Conservation (phyloP, 441 rosid species). For the Bocquillonia castaneifolia region DNA sequence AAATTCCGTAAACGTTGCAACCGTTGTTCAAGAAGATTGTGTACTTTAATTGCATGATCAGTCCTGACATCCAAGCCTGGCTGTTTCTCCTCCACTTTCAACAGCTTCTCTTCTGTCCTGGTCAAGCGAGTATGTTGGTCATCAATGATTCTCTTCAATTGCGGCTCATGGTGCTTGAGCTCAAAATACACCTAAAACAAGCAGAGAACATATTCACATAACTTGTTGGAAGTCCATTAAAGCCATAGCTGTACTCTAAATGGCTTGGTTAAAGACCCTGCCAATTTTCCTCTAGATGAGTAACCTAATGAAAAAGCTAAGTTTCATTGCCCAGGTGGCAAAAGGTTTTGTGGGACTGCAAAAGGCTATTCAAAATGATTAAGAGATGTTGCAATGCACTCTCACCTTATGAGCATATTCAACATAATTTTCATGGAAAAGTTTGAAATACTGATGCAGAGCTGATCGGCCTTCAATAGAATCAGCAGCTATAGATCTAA, state of each 20-base stretch:
- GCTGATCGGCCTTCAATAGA: slow-evolving; percentile 87
- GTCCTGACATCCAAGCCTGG: slow-evolving; percentile 54
- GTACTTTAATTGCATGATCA: slow-evolving; percentile 36
- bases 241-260: neutral
- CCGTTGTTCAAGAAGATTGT: slow-evolving; percentile 59
- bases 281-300: too few species aligned
- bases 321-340: neutral
- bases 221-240: slow-evolving; percentile 2
- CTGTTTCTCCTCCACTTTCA: slow-evolving; percentile 68
- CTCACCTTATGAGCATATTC: slow-evolving; percentile 97
- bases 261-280: neutral
- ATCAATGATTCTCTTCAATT: slow-evolving; percentile 68
- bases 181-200: slow-evolving; percentile 66
- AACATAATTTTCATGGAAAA: slow-evolving; percentile 88
- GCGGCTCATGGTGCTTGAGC: slow-evolving; percentile 88
- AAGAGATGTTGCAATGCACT: neutral
- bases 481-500: slow-evolving; percentile 71
- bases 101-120: slow-evolving; percentile 59
- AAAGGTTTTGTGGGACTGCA: neutral
- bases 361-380: neutral
- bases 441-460: slow-evolving; percentile 83
- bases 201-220: slow-evolving; percentile 15
- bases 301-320: neutral
- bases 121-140: slow-evolving; percentile 61
- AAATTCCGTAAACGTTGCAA: slow-evolving; percentile 61